A percentile compares a stretch with the other conserved stretches of the same genome.
phyloP scores from a whole-genome alignment of 2,329 filamentous ascomycete genomes.

The Verticillium klebahnii region DNA sequence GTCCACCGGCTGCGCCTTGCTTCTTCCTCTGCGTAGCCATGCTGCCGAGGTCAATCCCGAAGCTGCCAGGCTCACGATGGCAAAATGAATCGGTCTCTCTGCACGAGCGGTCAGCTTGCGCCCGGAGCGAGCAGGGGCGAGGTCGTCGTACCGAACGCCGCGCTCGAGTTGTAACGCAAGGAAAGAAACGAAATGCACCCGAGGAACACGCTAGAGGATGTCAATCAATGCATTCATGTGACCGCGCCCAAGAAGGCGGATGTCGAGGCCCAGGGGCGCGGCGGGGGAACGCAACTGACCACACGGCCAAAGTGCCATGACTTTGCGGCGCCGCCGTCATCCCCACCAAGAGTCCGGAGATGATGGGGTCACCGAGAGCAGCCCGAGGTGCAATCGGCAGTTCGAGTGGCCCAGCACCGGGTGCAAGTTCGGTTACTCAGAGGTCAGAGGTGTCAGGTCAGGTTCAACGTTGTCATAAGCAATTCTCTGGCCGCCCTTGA shows the following conservation, averaged over 20 bases:
- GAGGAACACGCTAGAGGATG: conserved; percentile 2
- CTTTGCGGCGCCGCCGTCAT: conserved; percentile 12
- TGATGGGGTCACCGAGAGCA: not conserved
- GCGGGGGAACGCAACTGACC: conserved; percentile 4
- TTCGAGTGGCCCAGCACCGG: no score
- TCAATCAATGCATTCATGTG: not conserved
- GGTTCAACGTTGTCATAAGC: no score
- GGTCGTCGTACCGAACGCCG: conserved; percentile 27
- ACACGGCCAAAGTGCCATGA: conserved; percentile 10
- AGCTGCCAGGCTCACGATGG: conserved; percentile 21
- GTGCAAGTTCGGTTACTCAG: no score
- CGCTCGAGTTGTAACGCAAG: conserved; percentile 27
- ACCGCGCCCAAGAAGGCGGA: no score
- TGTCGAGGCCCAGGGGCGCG: no score
- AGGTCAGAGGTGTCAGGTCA: no score
- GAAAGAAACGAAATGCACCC: conserved; percentile 18
- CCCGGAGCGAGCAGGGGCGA: not conserved
- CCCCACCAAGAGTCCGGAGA: not conserved
- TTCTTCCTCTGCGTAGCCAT: conserved; percentile 12
- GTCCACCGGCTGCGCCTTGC: conserved; percentile 7
- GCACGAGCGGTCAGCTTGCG: not conserved
- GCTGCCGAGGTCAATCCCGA: conserved; percentile 15
- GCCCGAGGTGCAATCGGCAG: no score
- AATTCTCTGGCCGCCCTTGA: no score
- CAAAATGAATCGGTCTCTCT: conserved; percentile 31